Conservation (phyloP, 768 basidiomycete genomes). For the Trametes cingulata region DNA sequence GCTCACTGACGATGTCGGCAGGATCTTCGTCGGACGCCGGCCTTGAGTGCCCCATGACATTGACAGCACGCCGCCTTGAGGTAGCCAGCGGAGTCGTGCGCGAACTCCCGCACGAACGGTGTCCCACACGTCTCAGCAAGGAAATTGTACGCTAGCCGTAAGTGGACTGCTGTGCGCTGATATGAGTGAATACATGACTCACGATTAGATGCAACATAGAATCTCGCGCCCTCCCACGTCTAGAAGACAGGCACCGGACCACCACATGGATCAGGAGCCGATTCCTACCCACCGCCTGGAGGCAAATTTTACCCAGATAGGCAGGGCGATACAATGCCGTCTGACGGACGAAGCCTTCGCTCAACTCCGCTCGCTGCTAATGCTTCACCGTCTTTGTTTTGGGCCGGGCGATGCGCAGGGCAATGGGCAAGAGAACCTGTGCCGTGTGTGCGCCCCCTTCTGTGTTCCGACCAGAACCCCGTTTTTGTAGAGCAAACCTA, state of each 20-base stretch:
- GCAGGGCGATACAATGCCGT: constrained; percentile 12
- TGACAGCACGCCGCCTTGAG: no score
- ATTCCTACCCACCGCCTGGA: constrained; percentile 3
- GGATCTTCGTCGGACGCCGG: no score
- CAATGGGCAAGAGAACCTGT: background rate
- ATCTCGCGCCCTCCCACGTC: background rate
- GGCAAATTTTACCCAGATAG: background rate
- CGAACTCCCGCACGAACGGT: no score
- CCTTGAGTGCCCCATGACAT: no score
- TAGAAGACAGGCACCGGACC: background rate
- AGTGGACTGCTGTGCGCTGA: background rate
- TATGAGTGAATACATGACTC: background rate
- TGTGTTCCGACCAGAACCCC: background rate
- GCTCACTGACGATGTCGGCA: no score
- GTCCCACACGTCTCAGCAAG: background rate
- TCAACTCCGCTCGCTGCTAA: background rate
- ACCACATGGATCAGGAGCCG: constrained; percentile 8
- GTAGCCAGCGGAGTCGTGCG: no score
- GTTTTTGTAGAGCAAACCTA: background rate
- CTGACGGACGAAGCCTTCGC: background rate
- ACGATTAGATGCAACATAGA: background rate
- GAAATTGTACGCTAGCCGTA: background rate
- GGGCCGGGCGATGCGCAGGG: background rate
- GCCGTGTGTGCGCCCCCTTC: background rate
- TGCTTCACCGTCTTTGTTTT: constrained; percentile 5